Conservation (phyloP, 192 early-diverging fungal genomes). For the Coemansia sp. region DNA sequence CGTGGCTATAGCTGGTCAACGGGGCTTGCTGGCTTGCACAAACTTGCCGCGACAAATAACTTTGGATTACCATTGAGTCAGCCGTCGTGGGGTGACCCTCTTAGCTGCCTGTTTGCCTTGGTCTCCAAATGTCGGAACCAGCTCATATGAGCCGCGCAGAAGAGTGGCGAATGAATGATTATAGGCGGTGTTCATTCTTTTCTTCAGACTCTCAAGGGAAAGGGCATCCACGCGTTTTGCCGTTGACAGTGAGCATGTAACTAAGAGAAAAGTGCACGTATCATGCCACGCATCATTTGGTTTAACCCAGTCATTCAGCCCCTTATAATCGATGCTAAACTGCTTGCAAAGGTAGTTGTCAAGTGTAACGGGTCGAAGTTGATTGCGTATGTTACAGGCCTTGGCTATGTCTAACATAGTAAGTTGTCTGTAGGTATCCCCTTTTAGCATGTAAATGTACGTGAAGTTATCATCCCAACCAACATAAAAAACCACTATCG, state of each 20-base stretch:
- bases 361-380: too few species aligned
- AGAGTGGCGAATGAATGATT: too few species aligned
- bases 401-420: not conserved
- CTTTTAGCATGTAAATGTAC: not conserved
- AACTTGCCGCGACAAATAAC: too few species aligned
- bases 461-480: not conserved
- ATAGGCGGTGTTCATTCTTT: not conserved
- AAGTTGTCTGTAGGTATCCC: not conserved
- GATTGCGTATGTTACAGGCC: not conserved
- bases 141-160: too few species aligned
- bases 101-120: too few species aligned
- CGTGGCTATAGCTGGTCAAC: too few species aligned
- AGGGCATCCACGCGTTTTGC: not conserved
- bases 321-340: not conserved
- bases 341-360: not conserved
- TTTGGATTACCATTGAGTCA: too few species aligned
- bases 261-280: not conserved
- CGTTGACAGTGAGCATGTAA: not conserved
- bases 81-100: too few species aligned
- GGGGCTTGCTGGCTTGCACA: too few species aligned
- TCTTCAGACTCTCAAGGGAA: not conserved
- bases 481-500: not conserved
- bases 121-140: too few species aligned
- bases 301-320: not conserved
- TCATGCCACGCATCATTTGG: not conserved